These are phyloP conservation scores for Fusarium solani-melongenae DNA, from an alignment of 2,329 filamentous ascomycete genomes.

Conservation along the genomic window DNA sequence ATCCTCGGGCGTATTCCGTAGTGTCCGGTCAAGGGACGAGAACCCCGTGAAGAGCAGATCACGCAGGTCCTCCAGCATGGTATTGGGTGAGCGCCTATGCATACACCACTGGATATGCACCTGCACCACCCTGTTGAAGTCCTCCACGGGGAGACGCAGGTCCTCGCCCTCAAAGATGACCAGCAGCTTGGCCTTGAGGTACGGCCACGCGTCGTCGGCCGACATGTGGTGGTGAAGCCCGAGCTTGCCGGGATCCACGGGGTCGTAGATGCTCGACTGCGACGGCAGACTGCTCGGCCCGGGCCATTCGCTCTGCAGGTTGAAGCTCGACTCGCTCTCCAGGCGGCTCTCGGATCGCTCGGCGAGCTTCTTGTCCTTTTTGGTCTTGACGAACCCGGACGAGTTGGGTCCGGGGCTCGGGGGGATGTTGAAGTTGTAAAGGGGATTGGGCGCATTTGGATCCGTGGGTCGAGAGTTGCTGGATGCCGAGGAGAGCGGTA, in stretches of 20 bases:
- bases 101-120: slow-evolving; percentile 84
- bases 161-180: slow-evolving; percentile 86
- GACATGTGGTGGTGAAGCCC: slow-evolving; percentile 75
- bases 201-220: slow-evolving; percentile 84
- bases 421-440: slow-evolving; percentile 83
- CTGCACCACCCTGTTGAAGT: slow-evolving; percentile 83
- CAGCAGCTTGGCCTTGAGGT: slow-evolving; percentile 79
- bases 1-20: slow-evolving; percentile 84
- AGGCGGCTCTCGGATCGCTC: slow-evolving; percentile 67
- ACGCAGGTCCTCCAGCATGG: slow-evolving; percentile 80
- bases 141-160: slow-evolving; percentile 81
- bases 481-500: slow-evolving; percentile 79
- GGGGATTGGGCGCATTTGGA: slow-evolving; percentile 77
- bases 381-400: slow-evolving; percentile 80
- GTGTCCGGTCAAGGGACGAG: slow-evolving; percentile 82
- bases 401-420: slow-evolving; percentile 75
- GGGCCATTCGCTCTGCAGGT: slow-evolving; percentile 60
- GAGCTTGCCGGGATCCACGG: slow-evolving; percentile 65
- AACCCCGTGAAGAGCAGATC: slow-evolving; percentile 87
- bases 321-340: slow-evolving; percentile 62
- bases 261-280: slow-evolving; percentile 61
- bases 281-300: slow-evolving; percentile 64
- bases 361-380: slow-evolving; percentile 87
- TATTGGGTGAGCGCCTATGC: slow-evolving; percentile 75
- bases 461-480: slow-evolving; percentile 83